Base-by-base conservation (phyloP, 108 stramenopile species). In the Skeletonema marinoi region DNA sequence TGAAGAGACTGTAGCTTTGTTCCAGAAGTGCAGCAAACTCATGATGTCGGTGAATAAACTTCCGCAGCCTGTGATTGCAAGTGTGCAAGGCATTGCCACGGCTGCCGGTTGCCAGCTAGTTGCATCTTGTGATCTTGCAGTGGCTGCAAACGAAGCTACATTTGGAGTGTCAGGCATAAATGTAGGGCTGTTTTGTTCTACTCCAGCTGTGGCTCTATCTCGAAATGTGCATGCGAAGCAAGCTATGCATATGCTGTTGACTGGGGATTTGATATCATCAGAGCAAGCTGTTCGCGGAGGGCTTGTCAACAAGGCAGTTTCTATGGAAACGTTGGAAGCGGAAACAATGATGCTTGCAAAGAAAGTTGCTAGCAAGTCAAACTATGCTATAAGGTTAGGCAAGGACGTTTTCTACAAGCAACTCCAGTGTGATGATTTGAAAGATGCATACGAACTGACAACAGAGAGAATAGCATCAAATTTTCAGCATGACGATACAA, bases 71-170 rank as follows among this genome's bases (percentile, higher is more conserved):
- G 85, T 88, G 39, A 84, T 94, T 42, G 87, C 88, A 13, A 81
- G 77, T 25, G 90, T 90, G 6, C 80, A 92, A 31, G 93, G 93
- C 25, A 58, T 92, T 4, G 93, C 91, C 31, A 92, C 90, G 31
- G 91, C 89, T 14, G 93, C 93, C 19, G 93, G 91, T 31, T 94
- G 91, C 63, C 93, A 94, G 75, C 79, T 92, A 56, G 93, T 91
- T 29, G 93, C 93, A 51, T 83, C 86, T 21, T 90, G 90, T 66
- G 91, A 94, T 78, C 67, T 92, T 17, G 89, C 87, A 10, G 71
- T 89, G 11, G 88, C 81, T 5, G 83, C 81, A 13, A 58, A 73
- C 19, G 60, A 56, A 65, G 77, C 86, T 19, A 33, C 44, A 21
- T 94, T 90, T 81, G 87, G 87, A 16, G 90, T 91, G 8, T 88